phyloP scores from a whole-genome alignment of 257 asterid species.

The Capsicum baccatum region DNA sequence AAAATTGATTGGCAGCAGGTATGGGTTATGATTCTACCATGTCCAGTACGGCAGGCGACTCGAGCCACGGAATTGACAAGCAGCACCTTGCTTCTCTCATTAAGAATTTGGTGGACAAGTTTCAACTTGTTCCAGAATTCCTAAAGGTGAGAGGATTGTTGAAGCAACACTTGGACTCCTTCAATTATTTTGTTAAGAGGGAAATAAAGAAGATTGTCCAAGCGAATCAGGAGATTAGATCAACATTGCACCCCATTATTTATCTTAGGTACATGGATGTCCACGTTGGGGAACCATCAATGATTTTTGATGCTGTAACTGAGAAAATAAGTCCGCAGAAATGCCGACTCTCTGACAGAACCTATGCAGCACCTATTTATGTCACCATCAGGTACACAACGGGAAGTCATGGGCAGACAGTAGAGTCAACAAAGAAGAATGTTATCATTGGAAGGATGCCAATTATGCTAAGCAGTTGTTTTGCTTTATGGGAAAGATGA shows the following conservation, averaged over 20 bases:
- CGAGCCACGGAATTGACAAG: slow-evolving; percentile 52
- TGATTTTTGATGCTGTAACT: slow-evolving; percentile 38
- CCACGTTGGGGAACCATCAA: slow-evolving; percentile 59
- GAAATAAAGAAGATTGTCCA: slow-evolving; percentile 73
- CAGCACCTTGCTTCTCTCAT: slow-evolving; percentile 65
- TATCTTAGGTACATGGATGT: slow-evolving; percentile 39
- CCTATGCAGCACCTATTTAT: slow-evolving; percentile 85
- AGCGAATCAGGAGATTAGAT: slow-evolving; percentile 60
- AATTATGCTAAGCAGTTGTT: slow-evolving; percentile 74
- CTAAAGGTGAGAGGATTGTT: slow-evolving; percentile 92
- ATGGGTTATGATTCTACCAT: slow-evolving; percentile 23
- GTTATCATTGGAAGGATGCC: slow-evolving; percentile 85
- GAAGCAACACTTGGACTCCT: slow-evolving; percentile 92
- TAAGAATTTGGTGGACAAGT: slow-evolving; percentile 74
- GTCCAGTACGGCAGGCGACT: not conserved
- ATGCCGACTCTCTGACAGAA: slow-evolving; percentile 78
- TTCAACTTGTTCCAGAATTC: slow-evolving; percentile 77
- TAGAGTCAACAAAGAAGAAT: slow-evolving; percentile 43
- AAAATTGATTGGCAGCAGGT: not conserved
- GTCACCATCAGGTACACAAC: slow-evolving; percentile 56
- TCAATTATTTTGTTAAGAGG: slow-evolving; percentile 66
- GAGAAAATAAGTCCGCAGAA: slow-evolving; percentile 69
- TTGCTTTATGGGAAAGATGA: slow-evolving; percentile 86
- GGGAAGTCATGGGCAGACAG: slow-evolving; percentile 48
- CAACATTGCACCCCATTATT: slow-evolving; percentile 46